Conservation (phyloP, 1,284 basidiomycete species). For the Tilletia setariae region DNA sequence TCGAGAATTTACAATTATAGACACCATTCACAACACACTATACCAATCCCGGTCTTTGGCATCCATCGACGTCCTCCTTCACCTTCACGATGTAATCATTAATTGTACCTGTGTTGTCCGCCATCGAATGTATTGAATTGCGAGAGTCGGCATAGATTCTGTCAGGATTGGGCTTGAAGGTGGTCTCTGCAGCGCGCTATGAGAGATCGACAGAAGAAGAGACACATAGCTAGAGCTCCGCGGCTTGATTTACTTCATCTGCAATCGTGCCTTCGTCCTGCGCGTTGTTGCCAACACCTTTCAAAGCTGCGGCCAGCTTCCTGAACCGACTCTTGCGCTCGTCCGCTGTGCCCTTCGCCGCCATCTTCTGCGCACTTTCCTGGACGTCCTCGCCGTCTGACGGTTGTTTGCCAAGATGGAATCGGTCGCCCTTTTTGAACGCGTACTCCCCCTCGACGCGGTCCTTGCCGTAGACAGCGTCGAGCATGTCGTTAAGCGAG, state of each 20-base stretch:
- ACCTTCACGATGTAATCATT: too few species aligned
- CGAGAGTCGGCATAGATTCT: too few species aligned
- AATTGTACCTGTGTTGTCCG: too few species aligned
- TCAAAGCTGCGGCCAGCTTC: not conserved
- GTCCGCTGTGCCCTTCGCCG: not conserved
- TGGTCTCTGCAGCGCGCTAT: too few species aligned
- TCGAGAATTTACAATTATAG: too few species aligned
- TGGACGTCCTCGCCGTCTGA: not conserved
- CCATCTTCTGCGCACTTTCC: slow-evolving; percentile 4
- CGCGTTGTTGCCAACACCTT: not conserved
- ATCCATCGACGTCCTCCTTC: too few species aligned
- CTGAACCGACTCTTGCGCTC: slow-evolving; percentile 1
- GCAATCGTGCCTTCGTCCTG: slow-evolving; percentile 5
- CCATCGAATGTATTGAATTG: too few species aligned
- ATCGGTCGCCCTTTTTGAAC: slow-evolving; percentile 9
- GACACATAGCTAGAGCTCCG: not conserved
- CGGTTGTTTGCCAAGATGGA: slow-evolving; percentile 6
- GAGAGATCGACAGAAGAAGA: too few species aligned
- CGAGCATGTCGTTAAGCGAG: slow-evolving; percentile 8
- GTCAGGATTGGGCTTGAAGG: too few species aligned
- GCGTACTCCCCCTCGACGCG: slow-evolving; percentile 13
- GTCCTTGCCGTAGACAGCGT: slow-evolving; percentile 8
- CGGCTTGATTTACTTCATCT: slow-evolving; percentile 1
- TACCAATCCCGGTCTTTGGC: too few species aligned
- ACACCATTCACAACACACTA: too few species aligned